phyloP scores from a whole-genome alignment of 257 asterid species.

The Ajuga chamaepitys region DNA sequence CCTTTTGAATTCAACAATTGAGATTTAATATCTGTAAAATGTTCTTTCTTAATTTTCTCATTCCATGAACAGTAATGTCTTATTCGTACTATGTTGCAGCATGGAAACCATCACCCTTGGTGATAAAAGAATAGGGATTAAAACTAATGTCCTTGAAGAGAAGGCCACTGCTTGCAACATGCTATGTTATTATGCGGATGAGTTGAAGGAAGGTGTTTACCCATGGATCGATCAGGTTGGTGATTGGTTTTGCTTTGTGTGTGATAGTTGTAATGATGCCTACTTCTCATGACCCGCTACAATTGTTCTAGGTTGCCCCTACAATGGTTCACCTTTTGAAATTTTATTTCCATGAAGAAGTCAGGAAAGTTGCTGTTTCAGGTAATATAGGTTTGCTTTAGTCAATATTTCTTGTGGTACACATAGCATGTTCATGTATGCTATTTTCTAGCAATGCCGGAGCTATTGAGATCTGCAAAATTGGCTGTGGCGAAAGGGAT shows the following conservation, averaged over 20 bases:
- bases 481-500: conserved; percentile 89
- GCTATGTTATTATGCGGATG: conserved; percentile 98
- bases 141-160: conserved; percentile 93
- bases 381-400: conserved; percentile 32
- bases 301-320: conserved; percentile 72
- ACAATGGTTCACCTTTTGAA: conserved; percentile 82
- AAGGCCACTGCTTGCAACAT: conserved; percentile 98
- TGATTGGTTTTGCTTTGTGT: conserved; percentile 12
- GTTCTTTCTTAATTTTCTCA: background rate
- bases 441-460: conserved; percentile 79
- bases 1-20: background rate
- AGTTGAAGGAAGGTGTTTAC: conserved; percentile 92
- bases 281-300: background rate
- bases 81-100: conserved; percentile 46
- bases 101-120: conserved; percentile 97
- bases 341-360: conserved; percentile 94
- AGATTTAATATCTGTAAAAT: background rate
- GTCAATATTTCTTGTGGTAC: background rate
- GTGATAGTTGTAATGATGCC: conserved; percentile 6
- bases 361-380: conserved; percentile 92
- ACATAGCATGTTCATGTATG: background rate
- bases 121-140: conserved; percentile 93
- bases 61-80: background rate
- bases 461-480: conserved; percentile 84
- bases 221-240: conserved; percentile 99